A percentile compares a stretch with the other conserved stretches of the same genome.
phyloP scores from a whole-genome alignment of 1,284 basidiomycete genomes.

The Pyrrhoderma noxium region DNA sequence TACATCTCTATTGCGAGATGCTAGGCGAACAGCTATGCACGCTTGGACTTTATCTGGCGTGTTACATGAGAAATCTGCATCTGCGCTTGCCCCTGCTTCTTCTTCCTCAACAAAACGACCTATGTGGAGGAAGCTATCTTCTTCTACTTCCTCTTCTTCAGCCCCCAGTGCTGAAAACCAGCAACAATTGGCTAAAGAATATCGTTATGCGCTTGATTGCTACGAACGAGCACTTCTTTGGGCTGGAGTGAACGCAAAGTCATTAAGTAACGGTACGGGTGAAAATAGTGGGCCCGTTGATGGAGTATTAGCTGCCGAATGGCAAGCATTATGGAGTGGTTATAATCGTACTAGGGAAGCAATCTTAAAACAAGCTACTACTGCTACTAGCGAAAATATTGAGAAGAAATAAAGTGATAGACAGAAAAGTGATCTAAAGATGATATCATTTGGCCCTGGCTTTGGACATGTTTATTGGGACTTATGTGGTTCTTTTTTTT shows the following conservation, averaged over 20 bases:
- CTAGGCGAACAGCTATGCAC: constrained; percentile 60
- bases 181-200: not conserved
- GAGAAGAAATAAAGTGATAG: too few species aligned
- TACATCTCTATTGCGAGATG: constrained; percentile 54
- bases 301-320: constrained; percentile 13
- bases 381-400: too few species aligned
- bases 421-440: too few species aligned
- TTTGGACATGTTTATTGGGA: too few species aligned
- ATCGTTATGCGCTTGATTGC: constrained; percentile 37
- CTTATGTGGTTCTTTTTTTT: too few species aligned
- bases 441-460: too few species aligned
- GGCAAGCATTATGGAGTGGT: constrained; percentile 10
- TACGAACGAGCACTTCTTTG: constrained; percentile 58
- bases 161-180: not conserved
- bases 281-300: not conserved
- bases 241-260: constrained; percentile 41
- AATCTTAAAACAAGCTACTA: not conserved
- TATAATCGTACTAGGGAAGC: constrained; percentile 11
- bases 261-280: not conserved
- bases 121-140: not conserved
- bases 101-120: not conserved
- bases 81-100: not conserved
- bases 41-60: constrained; percentile 57
- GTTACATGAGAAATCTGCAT: constrained; percentile 33
- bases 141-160: constrained; percentile 1